These are phyloP conservation scores for Apiotrichum gracile DNA, from an alignment of 1,284 basidiomycete species.

Conservation along the genomic window DNA sequence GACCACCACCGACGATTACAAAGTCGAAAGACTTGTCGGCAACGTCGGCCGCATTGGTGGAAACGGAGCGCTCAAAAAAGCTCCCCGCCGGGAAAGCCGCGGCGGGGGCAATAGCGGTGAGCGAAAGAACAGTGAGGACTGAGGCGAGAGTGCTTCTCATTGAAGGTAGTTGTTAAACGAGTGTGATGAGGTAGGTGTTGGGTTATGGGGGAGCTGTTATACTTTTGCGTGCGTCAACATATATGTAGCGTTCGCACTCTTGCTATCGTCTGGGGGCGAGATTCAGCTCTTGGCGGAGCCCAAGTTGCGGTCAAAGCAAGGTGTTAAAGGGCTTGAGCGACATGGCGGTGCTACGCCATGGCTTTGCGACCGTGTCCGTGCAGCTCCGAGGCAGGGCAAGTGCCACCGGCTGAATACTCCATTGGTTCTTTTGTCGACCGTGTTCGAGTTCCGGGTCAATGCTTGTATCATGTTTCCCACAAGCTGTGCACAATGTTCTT, in stretches of 20 bases:
- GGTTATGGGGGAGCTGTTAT: background rate
- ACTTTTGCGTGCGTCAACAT: too few relatives aligned
- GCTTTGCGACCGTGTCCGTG: background rate
- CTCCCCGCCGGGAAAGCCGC: background rate
- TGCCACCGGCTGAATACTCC: background rate
- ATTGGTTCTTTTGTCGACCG: background rate
- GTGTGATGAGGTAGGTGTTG: background rate
- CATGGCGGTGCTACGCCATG: background rate
- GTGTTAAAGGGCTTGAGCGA: background rate
- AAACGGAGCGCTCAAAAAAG: constrained; percentile 16
- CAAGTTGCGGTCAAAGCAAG: background rate
- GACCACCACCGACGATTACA: constrained; percentile 55
- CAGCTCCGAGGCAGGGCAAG: background rate
- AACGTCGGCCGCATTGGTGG: constrained; percentile 27
- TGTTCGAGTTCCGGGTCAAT: too few relatives aligned
- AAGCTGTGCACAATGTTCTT: too few relatives aligned
- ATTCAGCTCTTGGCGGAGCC: too few relatives aligned
- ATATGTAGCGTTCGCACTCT: too few relatives aligned
- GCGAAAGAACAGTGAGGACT: background rate
- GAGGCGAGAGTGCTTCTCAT: background rate
- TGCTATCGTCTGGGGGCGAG: too few relatives aligned
- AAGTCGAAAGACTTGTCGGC: constrained; percentile 41
- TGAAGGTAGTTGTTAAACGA: background rate
- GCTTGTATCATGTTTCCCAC: too few relatives aligned
- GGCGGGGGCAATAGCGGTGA: background rate